Conservation (phyloP, 441 rosid species). For the Erysimum cheiri region DNA sequence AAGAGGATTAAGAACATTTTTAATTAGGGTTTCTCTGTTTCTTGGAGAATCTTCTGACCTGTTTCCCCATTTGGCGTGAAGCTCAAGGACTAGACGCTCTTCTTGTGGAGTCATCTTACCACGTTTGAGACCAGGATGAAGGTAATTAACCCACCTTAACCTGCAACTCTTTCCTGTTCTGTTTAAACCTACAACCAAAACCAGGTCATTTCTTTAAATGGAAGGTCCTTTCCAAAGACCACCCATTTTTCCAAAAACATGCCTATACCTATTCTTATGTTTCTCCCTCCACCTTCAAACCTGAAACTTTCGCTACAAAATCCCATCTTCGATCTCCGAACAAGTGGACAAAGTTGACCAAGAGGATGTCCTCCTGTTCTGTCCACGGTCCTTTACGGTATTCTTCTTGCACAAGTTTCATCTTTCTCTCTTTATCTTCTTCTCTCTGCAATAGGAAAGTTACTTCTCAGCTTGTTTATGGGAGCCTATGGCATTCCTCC, state of each 20-base stretch:
- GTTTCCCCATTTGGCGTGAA: constrained; percentile 93
- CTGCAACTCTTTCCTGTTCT: constrained; percentile 99
- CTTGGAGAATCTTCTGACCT: constrained; percentile 52
- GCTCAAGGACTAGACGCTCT: constrained; percentile 90
- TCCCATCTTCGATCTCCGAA: constrained; percentile 99
- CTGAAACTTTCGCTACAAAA: constrained; percentile 98
- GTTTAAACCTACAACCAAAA: constrained; percentile 94
- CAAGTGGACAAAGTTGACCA: constrained; percentile 83
- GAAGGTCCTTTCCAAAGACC: constrained; percentile 58
- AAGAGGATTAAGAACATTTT: neutral
- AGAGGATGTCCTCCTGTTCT: constrained; percentile 86
- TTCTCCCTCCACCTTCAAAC: constrained; percentile 99
- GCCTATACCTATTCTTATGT: constrained; percentile 64
- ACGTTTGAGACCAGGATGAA: constrained; percentile 94
- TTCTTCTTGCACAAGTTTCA: constrained; percentile 73
- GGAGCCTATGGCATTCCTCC: constrained; percentile 34
- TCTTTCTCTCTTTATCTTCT: constrained; percentile 33
- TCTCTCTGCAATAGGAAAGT: constrained; percentile 30
- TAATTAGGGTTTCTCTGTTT: constrained; percentile 26
- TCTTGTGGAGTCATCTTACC: constrained; percentile 96
- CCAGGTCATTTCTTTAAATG: constrained; percentile 55
- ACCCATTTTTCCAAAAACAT: constrained; percentile 51
- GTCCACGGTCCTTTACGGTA: constrained; percentile 96
- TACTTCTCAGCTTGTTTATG: constrained; percentile 39
- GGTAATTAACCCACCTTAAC: constrained; percentile 97